Conservation (phyloP, 2,329 filamentous ascomycete genomes). For the Xylaria sp. region DNA sequence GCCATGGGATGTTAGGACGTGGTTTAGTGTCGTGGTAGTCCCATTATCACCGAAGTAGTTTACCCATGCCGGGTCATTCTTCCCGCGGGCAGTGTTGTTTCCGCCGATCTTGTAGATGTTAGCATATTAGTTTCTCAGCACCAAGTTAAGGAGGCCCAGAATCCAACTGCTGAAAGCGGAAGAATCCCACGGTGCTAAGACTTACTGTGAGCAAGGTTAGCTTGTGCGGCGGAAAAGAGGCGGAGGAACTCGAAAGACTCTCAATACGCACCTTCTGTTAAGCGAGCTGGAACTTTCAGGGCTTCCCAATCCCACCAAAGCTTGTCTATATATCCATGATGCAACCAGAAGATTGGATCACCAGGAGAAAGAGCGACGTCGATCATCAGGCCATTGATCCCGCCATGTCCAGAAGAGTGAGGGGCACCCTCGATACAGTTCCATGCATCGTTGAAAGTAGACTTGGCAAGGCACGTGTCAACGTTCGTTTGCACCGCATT, state of each 20-base stretch:
- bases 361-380: slow-evolving; percentile 11
- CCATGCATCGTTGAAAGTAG: slow-evolving; percentile 8
- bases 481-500: slow-evolving; percentile 1
- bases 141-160: background rate
- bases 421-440: slow-evolving; percentile 6
- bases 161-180: background rate
- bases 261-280: slow-evolving; percentile 7
- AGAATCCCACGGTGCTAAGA: background rate
- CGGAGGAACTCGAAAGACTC: background rate
- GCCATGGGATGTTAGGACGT: slow-evolving; percentile 8
- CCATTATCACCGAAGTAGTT: slow-evolving; percentile 12
- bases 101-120: slow-evolving; percentile 7
- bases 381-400: slow-evolving; percentile 1
- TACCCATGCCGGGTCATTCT: slow-evolving; percentile 4
- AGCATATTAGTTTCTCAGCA: background rate
- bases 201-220: background rate
- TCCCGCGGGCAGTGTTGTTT: slow-evolving; percentile 10
- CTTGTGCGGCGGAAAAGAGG: background rate
- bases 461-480: background rate
- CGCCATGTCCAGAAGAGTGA: background rate
- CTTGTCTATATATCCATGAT: slow-evolving; percentile 15
- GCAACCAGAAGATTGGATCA: slow-evolving; percentile 15
- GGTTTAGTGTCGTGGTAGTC: slow-evolving; percentile 8
- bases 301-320: slow-evolving; percentile 18
- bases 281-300: background rate